Conservation (phyloP, 257 asterid genomes). For the Knoxia roxburghii region DNA sequence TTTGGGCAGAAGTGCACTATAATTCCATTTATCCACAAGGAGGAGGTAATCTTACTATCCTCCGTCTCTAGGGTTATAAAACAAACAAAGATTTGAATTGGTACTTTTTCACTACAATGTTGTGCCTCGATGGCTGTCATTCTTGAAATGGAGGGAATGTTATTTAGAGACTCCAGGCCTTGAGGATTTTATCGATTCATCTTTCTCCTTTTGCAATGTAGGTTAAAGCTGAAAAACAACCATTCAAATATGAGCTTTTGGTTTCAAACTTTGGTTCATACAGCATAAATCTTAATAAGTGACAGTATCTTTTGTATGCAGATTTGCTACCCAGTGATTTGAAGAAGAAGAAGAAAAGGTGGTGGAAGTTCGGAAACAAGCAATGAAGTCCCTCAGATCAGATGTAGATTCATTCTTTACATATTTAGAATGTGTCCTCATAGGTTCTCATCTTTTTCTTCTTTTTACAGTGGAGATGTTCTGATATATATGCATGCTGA, state of each 20-base stretch:
- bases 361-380: constrained; percentile 87
- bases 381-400: constrained; percentile 22
- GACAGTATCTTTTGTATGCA: constrained; percentile 22
- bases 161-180: too few species aligned
- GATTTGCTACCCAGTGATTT: constrained; percentile 57
- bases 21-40: constrained; percentile 89
- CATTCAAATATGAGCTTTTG: not conserved
- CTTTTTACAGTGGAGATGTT: not conserved
- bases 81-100: too few species aligned
- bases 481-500: constrained; percentile 8
- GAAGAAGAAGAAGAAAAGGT: constrained; percentile 86
- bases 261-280: not conserved
- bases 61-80: too few species aligned
- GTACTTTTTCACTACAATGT: too few species aligned
- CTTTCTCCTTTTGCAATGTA: too few species aligned
- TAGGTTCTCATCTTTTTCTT: not conserved
- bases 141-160: not conserved
- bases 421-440: not conserved
- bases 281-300: not conserved
- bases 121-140: not conserved
- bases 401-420: not conserved
- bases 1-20: constrained; percentile 99
- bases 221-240: not conserved
- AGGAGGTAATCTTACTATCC: constrained; percentile 50
- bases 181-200: not conserved